Conservation (phyloP, 768 basidiomycete genomes). For the Termitomyces sp. region DNA sequence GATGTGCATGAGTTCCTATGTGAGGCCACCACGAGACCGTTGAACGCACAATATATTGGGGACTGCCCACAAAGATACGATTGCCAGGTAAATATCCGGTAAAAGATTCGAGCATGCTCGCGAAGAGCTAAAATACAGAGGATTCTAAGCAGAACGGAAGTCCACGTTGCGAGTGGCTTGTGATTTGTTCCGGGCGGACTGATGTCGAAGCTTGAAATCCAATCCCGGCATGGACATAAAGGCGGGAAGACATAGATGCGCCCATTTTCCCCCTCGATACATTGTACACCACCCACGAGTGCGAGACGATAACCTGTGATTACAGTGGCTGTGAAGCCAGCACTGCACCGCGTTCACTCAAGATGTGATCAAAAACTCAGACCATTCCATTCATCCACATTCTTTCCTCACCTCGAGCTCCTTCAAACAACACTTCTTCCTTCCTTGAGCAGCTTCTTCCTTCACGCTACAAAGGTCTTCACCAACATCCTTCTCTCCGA, state of each 20-base stretch:
- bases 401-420: neutral
- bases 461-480: neutral
- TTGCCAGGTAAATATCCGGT: neutral
- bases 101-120: neutral
- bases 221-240: neutral
- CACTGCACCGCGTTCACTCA: neutral
- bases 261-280: neutral
- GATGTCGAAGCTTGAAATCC: neutral
- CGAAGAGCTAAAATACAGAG: too few relatives aligned
- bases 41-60: neutral
- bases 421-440: neutral
- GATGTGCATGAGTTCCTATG: too few relatives aligned
- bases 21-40: too few relatives aligned
- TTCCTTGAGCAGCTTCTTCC: too few relatives aligned
- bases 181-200: neutral
- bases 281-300: neutral
- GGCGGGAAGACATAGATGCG: neutral
- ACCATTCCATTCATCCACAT: neutral
- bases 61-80: neutral
- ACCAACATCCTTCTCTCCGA: neutral
- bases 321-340: neutral
- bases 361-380: neutral
- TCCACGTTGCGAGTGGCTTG: neutral
- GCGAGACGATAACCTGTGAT: neutral
- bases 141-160: too few relatives aligned